Conservation (phyloP, 192 early-diverging fungal genomes). For the Coemansia sp. region DNA sequence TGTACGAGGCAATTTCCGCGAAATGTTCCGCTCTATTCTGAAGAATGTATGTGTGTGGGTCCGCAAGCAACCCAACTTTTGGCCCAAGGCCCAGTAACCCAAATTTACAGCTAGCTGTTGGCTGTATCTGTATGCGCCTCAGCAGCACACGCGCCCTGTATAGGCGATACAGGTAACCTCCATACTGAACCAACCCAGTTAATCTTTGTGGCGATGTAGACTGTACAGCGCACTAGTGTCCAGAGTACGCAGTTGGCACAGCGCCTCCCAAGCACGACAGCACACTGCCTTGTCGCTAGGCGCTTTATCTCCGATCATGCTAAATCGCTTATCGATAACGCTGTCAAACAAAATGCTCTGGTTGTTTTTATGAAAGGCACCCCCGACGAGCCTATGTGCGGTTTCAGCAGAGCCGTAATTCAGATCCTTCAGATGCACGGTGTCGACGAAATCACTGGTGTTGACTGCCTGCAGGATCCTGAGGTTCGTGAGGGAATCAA, state of each 20-base stretch:
- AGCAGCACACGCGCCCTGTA: neutral
- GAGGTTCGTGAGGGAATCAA: constrained; percentile 92
- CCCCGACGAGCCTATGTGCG: constrained; percentile 88
- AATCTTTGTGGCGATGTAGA: constrained; percentile 18
- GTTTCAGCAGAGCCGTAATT: constrained; percentile 90
- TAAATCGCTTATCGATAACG: constrained; percentile 33
- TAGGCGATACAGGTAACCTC: neutral
- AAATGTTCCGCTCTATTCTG: neutral
- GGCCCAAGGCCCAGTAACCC: neutral
- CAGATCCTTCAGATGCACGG: constrained; percentile 81
- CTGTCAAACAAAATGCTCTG: constrained; percentile 9
- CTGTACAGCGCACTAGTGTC: constrained; percentile 12
- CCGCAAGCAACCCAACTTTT: neutral
- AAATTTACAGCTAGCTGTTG: neutral
- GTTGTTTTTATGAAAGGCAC: constrained; percentile 95
- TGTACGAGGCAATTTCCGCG: neutral
- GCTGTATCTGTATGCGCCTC: neutral
- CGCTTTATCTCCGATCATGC: constrained; percentile 40
- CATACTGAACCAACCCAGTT: neutral
- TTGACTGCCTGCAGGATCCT: constrained; percentile 81
- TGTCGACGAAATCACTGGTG: constrained; percentile 68
- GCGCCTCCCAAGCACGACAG: neutral
- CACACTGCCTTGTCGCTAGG: constrained; percentile 13
- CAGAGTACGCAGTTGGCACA: constrained; percentile 8
- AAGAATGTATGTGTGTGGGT: constrained; percentile 3